A percentile compares a stretch with the other conserved stretches of the same genome.
Evolutionary conservation across 345 rosid genomes (phyloP).

Genomic region (Mangifera indica): DNA sequence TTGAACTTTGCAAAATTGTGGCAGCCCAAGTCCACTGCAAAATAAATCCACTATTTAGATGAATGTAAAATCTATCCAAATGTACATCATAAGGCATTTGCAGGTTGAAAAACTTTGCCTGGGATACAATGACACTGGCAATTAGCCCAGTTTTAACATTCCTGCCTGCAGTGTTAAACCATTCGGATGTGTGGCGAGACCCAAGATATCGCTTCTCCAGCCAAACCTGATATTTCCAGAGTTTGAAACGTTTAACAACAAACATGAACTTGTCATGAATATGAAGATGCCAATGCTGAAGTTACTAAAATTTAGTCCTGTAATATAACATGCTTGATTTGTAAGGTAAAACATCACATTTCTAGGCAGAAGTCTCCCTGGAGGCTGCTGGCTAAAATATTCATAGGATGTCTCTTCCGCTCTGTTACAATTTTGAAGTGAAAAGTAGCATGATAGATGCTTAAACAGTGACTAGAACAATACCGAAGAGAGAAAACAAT

Average conservation of each 20-base stretch:
- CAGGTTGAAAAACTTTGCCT: constrained; percentile 35
- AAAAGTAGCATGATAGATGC: too few relatives aligned
- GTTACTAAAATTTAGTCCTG: too few relatives aligned
- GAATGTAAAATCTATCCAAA: background rate
- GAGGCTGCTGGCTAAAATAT: too few relatives aligned
- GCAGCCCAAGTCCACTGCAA: constrained; percentile 98
- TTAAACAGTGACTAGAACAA: background rate
- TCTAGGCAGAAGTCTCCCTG: too few relatives aligned
- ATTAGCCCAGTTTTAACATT: constrained; percentile 94
- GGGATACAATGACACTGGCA: constrained; percentile 91
- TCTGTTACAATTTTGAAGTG: too few relatives aligned
- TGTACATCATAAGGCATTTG: background rate
- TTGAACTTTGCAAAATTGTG: constrained; percentile 93
- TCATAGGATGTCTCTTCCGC: too few relatives aligned
- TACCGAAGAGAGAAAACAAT: background rate
- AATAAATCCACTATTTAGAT: background rate
- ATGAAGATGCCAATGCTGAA: too few relatives aligned
- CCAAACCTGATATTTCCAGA: constrained; percentile 54
- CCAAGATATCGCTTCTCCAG: constrained; percentile 87
- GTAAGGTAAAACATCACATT: too few relatives aligned
- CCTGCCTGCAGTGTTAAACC: constrained; percentile 98
- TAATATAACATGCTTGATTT: too few relatives aligned
- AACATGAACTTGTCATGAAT: too few relatives aligned
- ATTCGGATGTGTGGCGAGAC: constrained; percentile 83
- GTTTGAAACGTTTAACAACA: too few relatives aligned